Evolutionary conservation across 805 yeast species (phyloP).

Genomic region (Cyberlindnera mycetangii): DNA sequence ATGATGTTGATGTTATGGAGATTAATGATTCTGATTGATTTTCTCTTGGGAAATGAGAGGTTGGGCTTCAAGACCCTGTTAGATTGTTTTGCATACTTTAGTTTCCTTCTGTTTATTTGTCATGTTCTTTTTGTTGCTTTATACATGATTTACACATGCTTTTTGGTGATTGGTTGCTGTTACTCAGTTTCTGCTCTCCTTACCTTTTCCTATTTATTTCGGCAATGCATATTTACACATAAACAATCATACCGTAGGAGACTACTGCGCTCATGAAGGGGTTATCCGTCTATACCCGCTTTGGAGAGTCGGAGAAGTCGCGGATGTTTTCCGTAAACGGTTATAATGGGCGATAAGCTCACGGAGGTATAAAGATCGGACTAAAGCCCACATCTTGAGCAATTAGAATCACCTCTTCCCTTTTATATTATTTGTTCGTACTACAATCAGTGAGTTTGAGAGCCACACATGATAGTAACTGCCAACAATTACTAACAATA

Average conservation of each 20-base stretch:
- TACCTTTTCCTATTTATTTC: not conserved
- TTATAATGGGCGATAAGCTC: not conserved
- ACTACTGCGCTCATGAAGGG: no score
- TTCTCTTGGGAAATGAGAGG: not conserved
- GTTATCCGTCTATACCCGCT: not conserved
- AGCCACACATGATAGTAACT: not conserved
- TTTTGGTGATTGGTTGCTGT: not conserved
- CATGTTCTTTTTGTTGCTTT: not conserved
- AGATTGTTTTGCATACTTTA: not conserved
- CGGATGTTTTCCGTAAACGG: slow-evolving; percentile 3
- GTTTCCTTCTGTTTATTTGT: not conserved
- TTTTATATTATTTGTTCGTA: not conserved
- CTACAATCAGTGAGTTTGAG: not conserved
- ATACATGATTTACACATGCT: not conserved
- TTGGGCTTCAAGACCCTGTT: not conserved
- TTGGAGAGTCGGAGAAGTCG: slow-evolving; percentile 3
- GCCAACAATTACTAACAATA: not conserved
- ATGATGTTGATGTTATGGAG: slow-evolving; percentile 11
- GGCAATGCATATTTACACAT: slow-evolving; percentile 1
- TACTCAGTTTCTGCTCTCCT: not conserved
- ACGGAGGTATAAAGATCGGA: not conserved
- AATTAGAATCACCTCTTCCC: not conserved
- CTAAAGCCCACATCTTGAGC: not conserved
- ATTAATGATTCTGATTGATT: slow-evolving; percentile 5
- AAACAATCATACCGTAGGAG: no score